Conservation (phyloP, 2,329 filamentous ascomycete species). For the Verticillium nonalfalfae region DNA sequence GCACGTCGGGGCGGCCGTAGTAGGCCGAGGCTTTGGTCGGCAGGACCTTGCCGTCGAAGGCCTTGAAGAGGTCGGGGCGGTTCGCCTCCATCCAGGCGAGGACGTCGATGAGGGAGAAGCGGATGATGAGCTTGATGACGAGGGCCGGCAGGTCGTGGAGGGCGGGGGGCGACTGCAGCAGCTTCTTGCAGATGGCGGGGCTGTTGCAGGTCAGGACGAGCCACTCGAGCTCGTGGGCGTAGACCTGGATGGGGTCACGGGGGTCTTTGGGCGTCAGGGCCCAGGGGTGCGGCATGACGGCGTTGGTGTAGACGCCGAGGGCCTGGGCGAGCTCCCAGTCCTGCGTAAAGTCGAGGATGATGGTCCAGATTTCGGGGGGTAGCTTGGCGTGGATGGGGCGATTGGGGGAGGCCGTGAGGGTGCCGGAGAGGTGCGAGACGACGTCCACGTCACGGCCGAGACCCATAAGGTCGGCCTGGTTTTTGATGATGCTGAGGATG, state of each 20-base stretch:
- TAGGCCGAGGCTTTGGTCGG: slow-evolving; percentile 84
- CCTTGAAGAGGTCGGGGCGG: slow-evolving; percentile 70
- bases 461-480: slow-evolving; percentile 68
- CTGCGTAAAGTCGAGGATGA: slow-evolving; percentile 74
- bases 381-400: slow-evolving; percentile 40
- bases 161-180: slow-evolving; percentile 64
- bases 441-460: slow-evolving; percentile 66
- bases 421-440: slow-evolving; percentile 29
- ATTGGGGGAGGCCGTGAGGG: slow-evolving; percentile 22
- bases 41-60: slow-evolving; percentile 77
- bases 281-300: slow-evolving; percentile 70
- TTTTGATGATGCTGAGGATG: slow-evolving; percentile 67
- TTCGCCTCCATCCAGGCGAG: slow-evolving; percentile 61
- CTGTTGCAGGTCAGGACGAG: slow-evolving; percentile 70
- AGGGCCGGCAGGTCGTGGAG: slow-evolving; percentile 69
- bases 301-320: slow-evolving; percentile 71
- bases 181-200: slow-evolving; percentile 64
- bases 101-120: slow-evolving; percentile 77
- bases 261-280: slow-evolving; percentile 48
- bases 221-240: slow-evolving; percentile 78
- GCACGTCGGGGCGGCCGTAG: slow-evolving; percentile 75
- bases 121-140: slow-evolving; percentile 83
- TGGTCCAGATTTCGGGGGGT: slow-evolving; percentile 83
- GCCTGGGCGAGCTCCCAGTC: slow-evolving; percentile 90
- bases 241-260: slow-evolving; percentile 61